Conservation (phyloP, 441 rosid species). For the Croton laevigatus region DNA sequence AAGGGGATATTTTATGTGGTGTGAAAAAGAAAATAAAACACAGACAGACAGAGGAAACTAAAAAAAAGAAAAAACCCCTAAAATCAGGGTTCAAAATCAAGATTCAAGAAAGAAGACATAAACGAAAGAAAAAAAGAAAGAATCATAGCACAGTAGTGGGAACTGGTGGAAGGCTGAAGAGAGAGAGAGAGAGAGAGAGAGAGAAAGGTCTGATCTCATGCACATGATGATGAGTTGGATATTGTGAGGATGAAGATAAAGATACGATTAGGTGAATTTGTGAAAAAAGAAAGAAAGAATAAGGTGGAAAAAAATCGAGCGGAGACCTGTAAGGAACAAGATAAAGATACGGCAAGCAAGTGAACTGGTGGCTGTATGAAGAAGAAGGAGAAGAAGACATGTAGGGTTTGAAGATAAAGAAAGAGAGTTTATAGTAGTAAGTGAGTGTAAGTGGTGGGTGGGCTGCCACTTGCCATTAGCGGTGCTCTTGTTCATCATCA, state of each 20-base stretch:
- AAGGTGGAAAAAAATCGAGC: neutral
- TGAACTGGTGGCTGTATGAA: slow-evolving; percentile 16
- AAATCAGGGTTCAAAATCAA: neutral
- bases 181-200: neutral
- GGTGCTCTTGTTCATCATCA: slow-evolving; percentile 10
- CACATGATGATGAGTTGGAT: neutral
- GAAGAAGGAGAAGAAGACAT: neutral
- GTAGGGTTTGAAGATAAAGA: slow-evolving; percentile 20
- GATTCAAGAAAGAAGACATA: slow-evolving; percentile 13
- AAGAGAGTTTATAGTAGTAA: neutral
- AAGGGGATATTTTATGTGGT: slow-evolving; percentile 7
- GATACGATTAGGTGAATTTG: slow-evolving; percentile 1
- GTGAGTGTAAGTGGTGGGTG: neutral
- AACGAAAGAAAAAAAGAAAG: slow-evolving; percentile 2
- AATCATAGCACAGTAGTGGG: slow-evolving; percentile 16
- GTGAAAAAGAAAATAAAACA: slow-evolving; percentile 7
- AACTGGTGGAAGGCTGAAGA: slow-evolving; percentile 14
- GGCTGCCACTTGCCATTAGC: slow-evolving; percentile 17
- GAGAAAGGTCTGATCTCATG: neutral
- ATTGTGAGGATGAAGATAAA: slow-evolving; percentile 23
- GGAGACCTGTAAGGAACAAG: neutral
- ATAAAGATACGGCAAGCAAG: slow-evolving; percentile 13
- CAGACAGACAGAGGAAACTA: too few relatives aligned
- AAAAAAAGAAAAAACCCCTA: too few relatives aligned
- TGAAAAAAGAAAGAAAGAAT: neutral